Conservation (phyloP, 108 stramenopile species). For the Skeletonema grethae region DNA sequence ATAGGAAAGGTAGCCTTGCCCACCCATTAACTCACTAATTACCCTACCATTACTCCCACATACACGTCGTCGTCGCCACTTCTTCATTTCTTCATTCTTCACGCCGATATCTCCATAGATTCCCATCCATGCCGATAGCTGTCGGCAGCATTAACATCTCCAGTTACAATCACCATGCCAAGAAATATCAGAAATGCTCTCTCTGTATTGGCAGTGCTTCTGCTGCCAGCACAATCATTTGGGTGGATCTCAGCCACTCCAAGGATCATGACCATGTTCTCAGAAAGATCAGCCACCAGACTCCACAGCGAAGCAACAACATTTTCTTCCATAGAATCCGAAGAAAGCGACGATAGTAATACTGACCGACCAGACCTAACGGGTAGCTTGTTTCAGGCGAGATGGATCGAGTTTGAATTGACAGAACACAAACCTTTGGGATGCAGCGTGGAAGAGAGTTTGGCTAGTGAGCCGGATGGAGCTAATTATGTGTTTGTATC, state of each 20-base stretch:
- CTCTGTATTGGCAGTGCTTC: slow-evolving; percentile 5
- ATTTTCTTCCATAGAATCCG: slow-evolving; percentile 3
- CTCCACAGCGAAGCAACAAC: slow-evolving; percentile 19
- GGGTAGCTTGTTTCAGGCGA: slow-evolving; percentile 26
- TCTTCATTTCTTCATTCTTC: not conserved
- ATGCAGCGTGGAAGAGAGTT: slow-evolving; percentile 75
- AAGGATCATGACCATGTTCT: not conserved
- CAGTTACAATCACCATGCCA: not conserved
- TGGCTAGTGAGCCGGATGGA: slow-evolving; percentile 58
- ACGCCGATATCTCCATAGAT: no score
- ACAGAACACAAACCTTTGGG: slow-evolving; percentile 70
- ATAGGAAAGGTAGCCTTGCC: no score
- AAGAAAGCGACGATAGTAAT: slow-evolving; percentile 4
- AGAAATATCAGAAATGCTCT: slow-evolving; percentile 3
- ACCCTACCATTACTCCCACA: no score
- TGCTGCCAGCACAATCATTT: not conserved
- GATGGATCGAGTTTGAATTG: slow-evolving; percentile 47
- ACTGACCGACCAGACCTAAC: slow-evolving; percentile 5
- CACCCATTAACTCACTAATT: no score
- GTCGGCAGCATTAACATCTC: no score
- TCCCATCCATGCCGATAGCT: no score
- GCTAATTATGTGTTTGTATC: slow-evolving; percentile 67
- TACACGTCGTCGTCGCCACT: not conserved
- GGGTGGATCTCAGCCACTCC: slow-evolving; percentile 7
- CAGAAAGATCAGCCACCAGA: not conserved